These are phyloP conservation scores for Calonectria ilicicola DNA, from an alignment of 2,329 filamentous ascomycete genomes.

Conservation along the genomic window DNA sequence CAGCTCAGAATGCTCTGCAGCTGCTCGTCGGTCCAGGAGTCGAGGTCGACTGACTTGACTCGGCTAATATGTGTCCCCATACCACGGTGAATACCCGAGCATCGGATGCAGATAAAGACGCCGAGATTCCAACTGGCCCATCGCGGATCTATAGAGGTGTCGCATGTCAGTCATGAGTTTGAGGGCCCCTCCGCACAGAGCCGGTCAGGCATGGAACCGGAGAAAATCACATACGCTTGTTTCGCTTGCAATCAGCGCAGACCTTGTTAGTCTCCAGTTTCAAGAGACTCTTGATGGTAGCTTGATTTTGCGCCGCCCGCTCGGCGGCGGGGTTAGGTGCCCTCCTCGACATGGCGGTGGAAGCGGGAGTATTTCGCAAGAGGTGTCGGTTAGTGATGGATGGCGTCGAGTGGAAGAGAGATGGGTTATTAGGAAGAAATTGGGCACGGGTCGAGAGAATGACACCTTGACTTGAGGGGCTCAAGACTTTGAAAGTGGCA, in stretches of 20 bases:
- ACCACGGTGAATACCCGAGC: constrained; percentile 96
- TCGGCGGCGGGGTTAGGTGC: constrained; percentile 83
- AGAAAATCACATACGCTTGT: constrained; percentile 80
- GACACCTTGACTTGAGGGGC: constrained; percentile 19
- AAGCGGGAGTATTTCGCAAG: constrained; percentile 1
- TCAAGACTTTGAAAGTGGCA: constrained; percentile 37
- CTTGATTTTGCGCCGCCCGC: constrained; percentile 91
- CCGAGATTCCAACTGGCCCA: constrained; percentile 99
- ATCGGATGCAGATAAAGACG: constrained; percentile 97
- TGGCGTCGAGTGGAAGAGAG: background rate
- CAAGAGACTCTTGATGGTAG: constrained; percentile 92
- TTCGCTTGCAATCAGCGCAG: constrained; percentile 98
- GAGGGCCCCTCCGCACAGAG: background rate
- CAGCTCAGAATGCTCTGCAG: constrained; percentile 92
- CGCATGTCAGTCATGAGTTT: constrained; percentile 16
- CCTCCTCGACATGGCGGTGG: constrained; percentile 78
- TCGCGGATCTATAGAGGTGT: constrained; percentile 78
- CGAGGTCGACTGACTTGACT: constrained; percentile 97
- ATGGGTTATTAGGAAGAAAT: background rate
- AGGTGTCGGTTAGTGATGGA: background rate
- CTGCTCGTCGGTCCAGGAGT: constrained; percentile 99
- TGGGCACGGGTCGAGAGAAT: background rate
- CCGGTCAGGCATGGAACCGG: background rate
- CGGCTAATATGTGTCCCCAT: constrained; percentile 99
- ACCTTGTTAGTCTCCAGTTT: constrained; percentile 97